These are phyloP conservation scores for Leishmania lainsoni DNA, from an alignment of 208 protist species.

Conservation along the genomic window DNA sequence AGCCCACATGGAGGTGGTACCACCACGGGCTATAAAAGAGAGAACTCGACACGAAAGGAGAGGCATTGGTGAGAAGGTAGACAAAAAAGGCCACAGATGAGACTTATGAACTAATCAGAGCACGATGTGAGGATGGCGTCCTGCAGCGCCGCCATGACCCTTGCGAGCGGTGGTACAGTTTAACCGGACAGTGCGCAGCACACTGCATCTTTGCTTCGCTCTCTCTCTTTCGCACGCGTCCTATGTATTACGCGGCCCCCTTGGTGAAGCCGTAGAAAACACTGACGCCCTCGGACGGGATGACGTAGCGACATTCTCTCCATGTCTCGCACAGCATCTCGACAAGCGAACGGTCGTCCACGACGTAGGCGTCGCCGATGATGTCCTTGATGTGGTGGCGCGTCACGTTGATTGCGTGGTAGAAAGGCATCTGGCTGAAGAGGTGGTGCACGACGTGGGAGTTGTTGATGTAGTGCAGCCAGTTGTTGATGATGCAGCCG, in stretches of 20 bases:
- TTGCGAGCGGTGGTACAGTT: not conserved
- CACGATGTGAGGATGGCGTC: not conserved
- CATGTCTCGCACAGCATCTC: constrained; percentile 50
- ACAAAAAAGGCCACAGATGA: not conserved
- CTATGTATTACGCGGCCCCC: not conserved
- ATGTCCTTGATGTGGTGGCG: constrained; percentile 73
- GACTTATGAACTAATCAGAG: not conserved
- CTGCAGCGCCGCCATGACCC: not conserved
- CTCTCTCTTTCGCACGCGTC: not conserved
- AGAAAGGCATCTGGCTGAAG: constrained; percentile 94
- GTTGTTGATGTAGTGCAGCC: constrained; percentile 94
- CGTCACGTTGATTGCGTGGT: constrained; percentile 91
- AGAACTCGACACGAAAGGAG: too few species aligned
- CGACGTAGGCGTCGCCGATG: constrained; percentile 71
- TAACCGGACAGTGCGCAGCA: not conserved
- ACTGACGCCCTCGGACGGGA: constrained; percentile 74
- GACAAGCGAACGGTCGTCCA: constrained; percentile 59
- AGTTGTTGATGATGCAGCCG: constrained; percentile 74
- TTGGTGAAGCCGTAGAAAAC: constrained; percentile 61
- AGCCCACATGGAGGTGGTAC: not conserved
- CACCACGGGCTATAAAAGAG: not conserved
- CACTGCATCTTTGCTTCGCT: not conserved
- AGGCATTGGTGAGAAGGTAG: not conserved
- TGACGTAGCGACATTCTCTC: constrained; percentile 77
- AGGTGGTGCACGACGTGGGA: constrained; percentile 95